These are phyloP conservation scores for Flammula alnicola DNA, from an alignment of 1,284 basidiomycete genomes.

Conservation along the genomic window DNA sequence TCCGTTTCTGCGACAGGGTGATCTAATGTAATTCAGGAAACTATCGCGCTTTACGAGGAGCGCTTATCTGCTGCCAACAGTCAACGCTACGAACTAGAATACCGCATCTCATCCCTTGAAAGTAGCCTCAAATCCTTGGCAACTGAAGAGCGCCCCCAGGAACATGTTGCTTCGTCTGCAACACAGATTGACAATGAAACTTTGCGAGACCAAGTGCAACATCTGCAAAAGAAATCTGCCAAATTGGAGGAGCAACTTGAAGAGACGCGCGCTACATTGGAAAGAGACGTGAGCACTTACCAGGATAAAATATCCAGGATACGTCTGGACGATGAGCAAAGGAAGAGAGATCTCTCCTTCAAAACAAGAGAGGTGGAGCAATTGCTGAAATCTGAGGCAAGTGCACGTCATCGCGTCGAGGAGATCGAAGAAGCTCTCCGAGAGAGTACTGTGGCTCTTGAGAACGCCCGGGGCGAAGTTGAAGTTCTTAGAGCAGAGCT, in stretches of 20 bases:
- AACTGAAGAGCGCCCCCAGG: conserved; percentile 25
- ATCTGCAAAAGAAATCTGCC: conserved; percentile 80
- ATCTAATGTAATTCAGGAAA: conserved; percentile 61
- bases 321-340: conserved; percentile 79
- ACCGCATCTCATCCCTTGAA: conserved; percentile 67
- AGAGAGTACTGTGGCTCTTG: conserved; percentile 88
- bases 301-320: conserved; percentile 71
- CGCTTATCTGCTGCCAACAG: conserved; percentile 73
- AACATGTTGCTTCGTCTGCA: conserved; percentile 52
- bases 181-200: conserved; percentile 94
- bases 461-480: conserved; percentile 91
- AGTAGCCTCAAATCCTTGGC: conserved; percentile 46
- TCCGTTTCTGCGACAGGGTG: conserved; percentile 4
- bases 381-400: conserved; percentile 64
- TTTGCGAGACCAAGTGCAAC: conserved; percentile 84
- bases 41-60: conserved; percentile 92
- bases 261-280: conserved; percentile 72
- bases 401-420: conserved; percentile 66
- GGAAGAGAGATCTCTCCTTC: conserved; percentile 69
- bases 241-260: conserved; percentile 87
- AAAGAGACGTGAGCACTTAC: conserved; percentile 73
- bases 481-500: conserved; percentile 82
- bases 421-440: conserved; percentile 89
- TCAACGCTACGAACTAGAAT: conserved; percentile 80
- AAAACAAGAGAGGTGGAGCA: conserved; percentile 69